Evolutionary conservation across 805 yeast genomes (phyloP).

Genomic region (Pichia scutulata): DNA sequence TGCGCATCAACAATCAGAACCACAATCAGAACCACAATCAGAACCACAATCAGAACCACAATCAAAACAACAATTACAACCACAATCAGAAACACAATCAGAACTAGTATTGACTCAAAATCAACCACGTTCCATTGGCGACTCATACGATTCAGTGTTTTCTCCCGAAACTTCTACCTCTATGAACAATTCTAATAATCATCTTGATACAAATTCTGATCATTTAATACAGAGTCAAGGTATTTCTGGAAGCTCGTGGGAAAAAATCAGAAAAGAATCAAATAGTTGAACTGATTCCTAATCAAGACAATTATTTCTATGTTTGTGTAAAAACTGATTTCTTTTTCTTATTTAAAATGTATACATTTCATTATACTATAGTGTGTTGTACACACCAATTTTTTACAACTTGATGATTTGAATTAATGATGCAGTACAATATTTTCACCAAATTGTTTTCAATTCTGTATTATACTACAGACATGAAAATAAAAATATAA

Average conservation of each 20-base stretch:
- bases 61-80: not conserved
- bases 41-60: not conserved
- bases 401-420: too few species aligned
- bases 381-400: not conserved
- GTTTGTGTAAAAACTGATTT: too few species aligned
- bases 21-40: not conserved
- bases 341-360: too few species aligned
- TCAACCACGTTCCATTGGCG: slow-evolving; percentile 3
- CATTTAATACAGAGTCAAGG: not conserved
- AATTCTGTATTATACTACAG: too few species aligned
- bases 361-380: too few species aligned
- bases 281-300: too few species aligned
- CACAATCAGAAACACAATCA: not conserved
- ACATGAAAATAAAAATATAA: too few species aligned
- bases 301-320: too few species aligned
- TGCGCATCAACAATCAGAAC: not conserved
- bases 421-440: not conserved
- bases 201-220: not conserved
- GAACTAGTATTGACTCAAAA: not conserved
- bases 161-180: not conserved
- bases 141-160: not conserved
- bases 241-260: not conserved
- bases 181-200: not conserved
- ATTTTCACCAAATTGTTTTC: too few species aligned
- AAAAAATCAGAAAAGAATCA: not conserved